phyloP scores from a whole-genome alignment of 768 basidiomycete genomes.

The Trametes meyenii region DNA sequence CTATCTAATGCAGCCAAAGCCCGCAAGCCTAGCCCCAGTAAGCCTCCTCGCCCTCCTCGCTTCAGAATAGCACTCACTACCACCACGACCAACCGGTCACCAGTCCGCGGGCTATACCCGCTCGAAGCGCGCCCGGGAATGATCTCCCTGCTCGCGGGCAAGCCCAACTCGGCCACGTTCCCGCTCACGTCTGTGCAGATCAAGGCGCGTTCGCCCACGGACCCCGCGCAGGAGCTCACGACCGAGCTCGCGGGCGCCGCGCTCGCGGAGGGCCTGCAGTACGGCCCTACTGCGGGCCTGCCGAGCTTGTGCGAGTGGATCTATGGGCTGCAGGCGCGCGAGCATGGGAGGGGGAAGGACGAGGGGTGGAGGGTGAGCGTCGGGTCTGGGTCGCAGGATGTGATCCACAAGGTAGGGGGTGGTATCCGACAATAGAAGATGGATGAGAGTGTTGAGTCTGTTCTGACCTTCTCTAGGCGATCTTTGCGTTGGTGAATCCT shows the following conservation, averaged over 20 bases:
- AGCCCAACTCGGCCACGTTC: conserved; percentile 57
- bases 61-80: background rate
- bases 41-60: conserved; percentile 33
- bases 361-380: conserved; percentile 77
- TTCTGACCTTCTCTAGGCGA: conserved; percentile 52
- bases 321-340: conserved; percentile 65
- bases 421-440: background rate
- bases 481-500: conserved; percentile 72
- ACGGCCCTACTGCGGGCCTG: conserved; percentile 76
- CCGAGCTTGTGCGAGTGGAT: conserved; percentile 68
- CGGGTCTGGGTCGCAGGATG: conserved; percentile 88
- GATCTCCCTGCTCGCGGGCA: conserved; percentile 86
- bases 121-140: conserved; percentile 82
- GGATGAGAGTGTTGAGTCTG: background rate
- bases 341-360: conserved; percentile 63
- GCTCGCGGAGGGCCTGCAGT: conserved; percentile 65
- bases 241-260: conserved; percentile 39
- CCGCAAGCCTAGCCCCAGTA: conserved; percentile 58
- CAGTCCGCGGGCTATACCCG: conserved; percentile 66
- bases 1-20: conserved; percentile 64
- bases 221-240: conserved; percentile 54
- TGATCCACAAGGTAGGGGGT: conserved; percentile 74
- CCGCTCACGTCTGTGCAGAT: conserved; percentile 34
- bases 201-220: conserved; percentile 60
- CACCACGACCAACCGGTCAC: background rate